phyloP scores from a whole-genome alignment of 2,329 filamentous ascomycete genomes.

The Dactylellina haptotyla region DNA sequence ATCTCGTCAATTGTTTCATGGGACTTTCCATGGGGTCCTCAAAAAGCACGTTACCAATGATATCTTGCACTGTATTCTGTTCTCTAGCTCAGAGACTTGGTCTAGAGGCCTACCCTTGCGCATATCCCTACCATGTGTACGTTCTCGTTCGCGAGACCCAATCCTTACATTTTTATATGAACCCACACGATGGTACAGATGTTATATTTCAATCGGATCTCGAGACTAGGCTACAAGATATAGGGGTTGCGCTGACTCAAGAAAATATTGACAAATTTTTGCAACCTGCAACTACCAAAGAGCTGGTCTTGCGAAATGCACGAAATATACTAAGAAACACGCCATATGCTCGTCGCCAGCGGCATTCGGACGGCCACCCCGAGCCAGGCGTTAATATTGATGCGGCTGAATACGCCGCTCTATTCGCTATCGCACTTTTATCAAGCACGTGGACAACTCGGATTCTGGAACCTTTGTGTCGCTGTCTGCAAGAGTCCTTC shows the following conservation, averaged over 20 bases:
- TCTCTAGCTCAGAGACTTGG: conserved; percentile 78
- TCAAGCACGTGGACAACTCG: conserved; percentile 56
- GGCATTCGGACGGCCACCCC: conserved; percentile 28
- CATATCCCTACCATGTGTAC: conserved; percentile 86
- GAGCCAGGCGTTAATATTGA: conserved; percentile 60
- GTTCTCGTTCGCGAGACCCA: conserved; percentile 74
- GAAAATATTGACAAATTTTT: conserved; percentile 62
- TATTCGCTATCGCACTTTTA: conserved; percentile 61
- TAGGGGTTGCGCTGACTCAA: conserved; percentile 61
- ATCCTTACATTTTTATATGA: conserved; percentile 68
- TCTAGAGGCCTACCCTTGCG: conserved; percentile 79
- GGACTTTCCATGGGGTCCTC: conserved; percentile 79
- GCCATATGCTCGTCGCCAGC: conserved; percentile 64
- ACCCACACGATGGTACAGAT: conserved; percentile 47
- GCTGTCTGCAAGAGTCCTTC: conserved; percentile 60
- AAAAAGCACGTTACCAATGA: conserved; percentile 80
- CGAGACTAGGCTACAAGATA: conserved; percentile 57
- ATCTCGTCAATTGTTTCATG: conserved; percentile 86
- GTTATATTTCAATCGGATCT: conserved; percentile 32
- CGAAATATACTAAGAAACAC: conserved; percentile 83
- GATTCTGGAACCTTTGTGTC: conserved; percentile 60
- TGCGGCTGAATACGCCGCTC: conserved; percentile 61
- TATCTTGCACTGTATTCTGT: conserved; percentile 88
- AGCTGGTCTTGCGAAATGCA: conserved; percentile 78
- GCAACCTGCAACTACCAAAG: conserved; percentile 70